phyloP scores from a whole-genome alignment of 345 rosid species.

The Populus pruinosa region DNA sequence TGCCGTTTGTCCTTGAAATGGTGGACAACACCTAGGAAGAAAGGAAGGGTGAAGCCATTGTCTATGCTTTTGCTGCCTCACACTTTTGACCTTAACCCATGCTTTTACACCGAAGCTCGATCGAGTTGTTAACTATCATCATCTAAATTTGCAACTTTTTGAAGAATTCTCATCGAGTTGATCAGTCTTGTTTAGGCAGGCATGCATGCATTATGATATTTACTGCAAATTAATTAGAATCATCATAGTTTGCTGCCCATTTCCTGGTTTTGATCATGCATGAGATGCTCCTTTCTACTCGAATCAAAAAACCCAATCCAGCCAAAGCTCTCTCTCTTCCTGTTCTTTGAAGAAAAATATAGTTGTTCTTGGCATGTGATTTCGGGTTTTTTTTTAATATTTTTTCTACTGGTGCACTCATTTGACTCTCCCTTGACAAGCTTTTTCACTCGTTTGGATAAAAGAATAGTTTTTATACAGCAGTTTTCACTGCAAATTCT shows the following conservation, averaged over 20 bases:
- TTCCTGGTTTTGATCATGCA: background rate
- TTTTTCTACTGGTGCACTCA: no score
- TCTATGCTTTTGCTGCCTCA: conserved; percentile 25
- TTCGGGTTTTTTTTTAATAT: no score
- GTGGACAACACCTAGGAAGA: conserved; percentile 40
- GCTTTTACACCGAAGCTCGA: background rate
- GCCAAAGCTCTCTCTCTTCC: no score
- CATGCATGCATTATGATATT: background rate
- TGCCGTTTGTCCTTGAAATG: conserved; percentile 51
- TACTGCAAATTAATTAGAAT: background rate
- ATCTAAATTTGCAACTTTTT: background rate
- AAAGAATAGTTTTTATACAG: no score
- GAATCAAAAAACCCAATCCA: no score
- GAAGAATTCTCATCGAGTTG: background rate
- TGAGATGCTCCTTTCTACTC: background rate
- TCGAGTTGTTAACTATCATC: background rate
- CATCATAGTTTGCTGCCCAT: background rate
- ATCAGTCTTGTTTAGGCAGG: background rate
- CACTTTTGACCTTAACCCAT: conserved; percentile 28
- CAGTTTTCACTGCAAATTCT: no score
- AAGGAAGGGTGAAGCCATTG: background rate
- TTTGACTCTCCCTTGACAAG: no score
- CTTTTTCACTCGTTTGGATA: no score
- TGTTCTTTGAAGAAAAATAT: no score
- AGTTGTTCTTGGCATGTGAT: no score